These are phyloP conservation scores for Pleurotus tuber-regium DNA, from an alignment of 768 basidiomycete species.

Conservation along the genomic window DNA sequence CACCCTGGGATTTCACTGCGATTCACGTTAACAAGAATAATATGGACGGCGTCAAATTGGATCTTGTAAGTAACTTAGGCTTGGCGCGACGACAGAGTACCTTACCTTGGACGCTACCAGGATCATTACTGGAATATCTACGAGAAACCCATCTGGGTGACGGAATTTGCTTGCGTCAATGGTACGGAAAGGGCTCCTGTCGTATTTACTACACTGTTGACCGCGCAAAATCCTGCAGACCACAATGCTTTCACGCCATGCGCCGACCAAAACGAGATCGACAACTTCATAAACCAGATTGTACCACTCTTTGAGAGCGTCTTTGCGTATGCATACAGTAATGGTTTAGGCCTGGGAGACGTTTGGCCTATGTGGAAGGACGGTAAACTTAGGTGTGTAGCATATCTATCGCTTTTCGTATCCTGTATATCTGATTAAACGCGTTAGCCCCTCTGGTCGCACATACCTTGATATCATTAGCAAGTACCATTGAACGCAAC, in stretches of 20 bases:
- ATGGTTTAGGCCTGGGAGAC: slow-evolving; percentile 43
- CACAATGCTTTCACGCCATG: slow-evolving; percentile 39
- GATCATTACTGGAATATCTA: slow-evolving; percentile 40
- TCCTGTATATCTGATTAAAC: neutral
- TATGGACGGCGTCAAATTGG: slow-evolving; percentile 40
- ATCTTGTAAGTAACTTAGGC: slow-evolving; percentile 29
- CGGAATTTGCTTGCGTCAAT: slow-evolving; percentile 48
- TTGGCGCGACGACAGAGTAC: neutral
- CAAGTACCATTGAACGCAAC: slow-evolving; percentile 29
- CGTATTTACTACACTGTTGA: neutral
- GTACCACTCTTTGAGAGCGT: slow-evolving; percentile 39
- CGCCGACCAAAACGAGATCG: slow-evolving; percentile 40
- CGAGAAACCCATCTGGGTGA: slow-evolving; percentile 47
- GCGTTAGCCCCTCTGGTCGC: slow-evolving; percentile 35
- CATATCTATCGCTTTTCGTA: neutral
- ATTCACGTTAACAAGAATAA: slow-evolving; percentile 49
- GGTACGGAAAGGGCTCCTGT: slow-evolving; percentile 24
- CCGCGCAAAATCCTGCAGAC: slow-evolving; percentile 21
- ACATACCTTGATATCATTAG: slow-evolving; percentile 39
- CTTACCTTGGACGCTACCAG: slow-evolving; percentile 17
- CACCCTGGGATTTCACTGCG: slow-evolving; percentile 44
- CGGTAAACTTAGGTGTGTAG: slow-evolving; percentile 33
- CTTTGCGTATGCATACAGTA: slow-evolving; percentile 46
- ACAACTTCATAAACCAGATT: slow-evolving; percentile 36
- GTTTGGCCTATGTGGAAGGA: slow-evolving; percentile 43